Evolutionary conservation across 2,329 filamentous ascomycete species (phyloP).

Genomic region (Pezicula carpinea): DNA sequence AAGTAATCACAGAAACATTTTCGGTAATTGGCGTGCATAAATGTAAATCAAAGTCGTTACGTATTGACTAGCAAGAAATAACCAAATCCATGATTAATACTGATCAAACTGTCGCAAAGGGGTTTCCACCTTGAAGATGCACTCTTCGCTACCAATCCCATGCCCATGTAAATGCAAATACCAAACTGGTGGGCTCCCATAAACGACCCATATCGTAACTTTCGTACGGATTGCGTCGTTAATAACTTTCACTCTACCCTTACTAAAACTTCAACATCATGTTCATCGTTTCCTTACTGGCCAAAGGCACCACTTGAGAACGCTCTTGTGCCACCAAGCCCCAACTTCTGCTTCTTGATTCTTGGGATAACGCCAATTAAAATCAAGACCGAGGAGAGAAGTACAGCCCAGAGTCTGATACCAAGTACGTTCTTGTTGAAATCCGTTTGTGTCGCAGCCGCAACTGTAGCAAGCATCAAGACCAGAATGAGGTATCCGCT

Average conservation of each 20-base stretch:
- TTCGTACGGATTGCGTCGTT: too few species aligned
- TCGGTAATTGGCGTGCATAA: too few species aligned
- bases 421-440: slow-evolving; percentile 66
- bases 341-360: slow-evolving; percentile 79
- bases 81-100: too few species aligned
- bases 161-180: too few species aligned
- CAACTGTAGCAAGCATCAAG: slow-evolving; percentile 68
- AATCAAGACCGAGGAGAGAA: slow-evolving; percentile 61
- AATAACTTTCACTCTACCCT: background rate
- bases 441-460: slow-evolving; percentile 69
- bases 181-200: too few species aligned
- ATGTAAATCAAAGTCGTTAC: too few species aligned
- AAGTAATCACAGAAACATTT: too few species aligned
- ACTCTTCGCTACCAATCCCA: too few species aligned
- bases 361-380: slow-evolving; percentile 70
- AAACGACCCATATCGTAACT: too few species aligned
- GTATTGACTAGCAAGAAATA: too few species aligned
- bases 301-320: slow-evolving; percentile 12
- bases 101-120: too few species aligned
- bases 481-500: slow-evolving; percentile 70
- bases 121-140: too few species aligned
- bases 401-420: slow-evolving; percentile 72
- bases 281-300: slow-evolving; percentile 4
- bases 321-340: slow-evolving; percentile 34
- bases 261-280: background rate